Evolutionary conservation across 208 protist species (phyloP).

Genomic region (Trypanosoma avium): DNA sequence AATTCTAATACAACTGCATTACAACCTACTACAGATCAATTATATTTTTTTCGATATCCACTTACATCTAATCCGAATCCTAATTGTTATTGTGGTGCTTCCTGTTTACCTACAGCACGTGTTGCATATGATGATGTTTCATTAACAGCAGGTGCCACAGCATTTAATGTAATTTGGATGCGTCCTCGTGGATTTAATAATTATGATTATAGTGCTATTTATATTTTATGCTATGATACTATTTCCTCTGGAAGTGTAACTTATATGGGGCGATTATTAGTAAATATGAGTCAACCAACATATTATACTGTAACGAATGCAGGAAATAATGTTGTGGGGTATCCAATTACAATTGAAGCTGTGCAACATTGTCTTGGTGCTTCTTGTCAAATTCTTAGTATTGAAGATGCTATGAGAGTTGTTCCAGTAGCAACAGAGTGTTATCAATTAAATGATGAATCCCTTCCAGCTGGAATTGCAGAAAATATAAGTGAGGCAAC

Average conservation of each 20-base stretch:
- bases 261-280: conserved; percentile 70
- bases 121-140: conserved; percentile 31
- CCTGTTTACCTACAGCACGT: conserved; percentile 41
- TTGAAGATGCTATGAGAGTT: conserved; percentile 51
- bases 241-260: conserved; percentile 22
- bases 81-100: conserved; percentile 79
- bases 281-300: conserved; percentile 76
- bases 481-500: conserved; percentile 38
- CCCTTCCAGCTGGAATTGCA: conserved; percentile 16
- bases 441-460: conserved; percentile 7
- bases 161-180: conserved; percentile 26
- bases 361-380: conserved; percentile 44
- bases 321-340: conserved; percentile 41
- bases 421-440: conserved; percentile 32
- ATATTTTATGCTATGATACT: conserved; percentile 76
- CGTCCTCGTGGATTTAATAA: conserved; percentile 69
- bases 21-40: conserved; percentile 34
- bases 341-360: conserved; percentile 57
- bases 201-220: conserved; percentile 66
- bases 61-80: conserved; percentile 34
- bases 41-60: conserved; percentile 81
- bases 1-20: conserved; percentile 37
- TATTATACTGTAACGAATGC: conserved; percentile 73
- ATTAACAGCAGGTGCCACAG: conserved; percentile 25
- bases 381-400: conserved; percentile 39